phyloP scores from a whole-genome alignment of 805 yeast species.

The Ogataea haglerorum region DNA sequence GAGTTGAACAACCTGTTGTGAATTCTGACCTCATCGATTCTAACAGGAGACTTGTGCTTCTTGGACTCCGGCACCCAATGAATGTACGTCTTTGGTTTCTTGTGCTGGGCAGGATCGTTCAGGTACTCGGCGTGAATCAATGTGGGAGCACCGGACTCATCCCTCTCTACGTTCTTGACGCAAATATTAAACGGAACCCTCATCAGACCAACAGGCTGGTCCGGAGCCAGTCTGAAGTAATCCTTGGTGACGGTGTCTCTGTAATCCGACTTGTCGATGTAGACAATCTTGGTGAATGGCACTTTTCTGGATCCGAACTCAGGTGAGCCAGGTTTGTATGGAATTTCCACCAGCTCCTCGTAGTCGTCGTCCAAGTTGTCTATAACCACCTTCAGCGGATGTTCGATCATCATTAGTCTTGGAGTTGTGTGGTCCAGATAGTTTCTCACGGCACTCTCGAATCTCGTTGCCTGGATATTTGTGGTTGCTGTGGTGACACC shows the following conservation, averaged over 20 bases:
- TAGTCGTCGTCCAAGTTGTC: conserved; percentile 78
- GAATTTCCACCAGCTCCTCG: conserved; percentile 68
- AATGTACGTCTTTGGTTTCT: conserved; percentile 91
- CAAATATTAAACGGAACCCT: conserved; percentile 82
- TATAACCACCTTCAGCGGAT: conserved; percentile 79
- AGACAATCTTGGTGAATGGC: conserved; percentile 72
- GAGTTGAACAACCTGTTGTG: conserved; percentile 85
- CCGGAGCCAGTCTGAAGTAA: conserved; percentile 90
- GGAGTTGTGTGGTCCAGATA: conserved; percentile 91
- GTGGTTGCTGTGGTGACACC: conserved; percentile 96
- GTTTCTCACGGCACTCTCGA: conserved; percentile 84
- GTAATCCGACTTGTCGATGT: conserved; percentile 87
- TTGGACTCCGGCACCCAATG: conserved; percentile 89
- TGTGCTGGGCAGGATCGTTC: conserved; percentile 49
- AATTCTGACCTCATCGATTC: conserved; percentile 72
- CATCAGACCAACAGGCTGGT: conserved; percentile 91
- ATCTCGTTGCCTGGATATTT: conserved; percentile 84
- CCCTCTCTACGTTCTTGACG: conserved; percentile 64
- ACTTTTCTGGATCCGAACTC: conserved; percentile 73
- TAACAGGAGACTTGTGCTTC: conserved; percentile 59
- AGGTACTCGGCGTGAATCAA: conserved; percentile 80
- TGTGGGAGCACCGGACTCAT: conserved; percentile 56
- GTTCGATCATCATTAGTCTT: conserved; percentile 86
- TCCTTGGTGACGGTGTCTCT: conserved; percentile 63
- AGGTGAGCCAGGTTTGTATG: conserved; percentile 83